These are phyloP conservation scores for Dillenia suffruticosa DNA, from an alignment of 164 flowering plant species.

Conservation along the genomic window DNA sequence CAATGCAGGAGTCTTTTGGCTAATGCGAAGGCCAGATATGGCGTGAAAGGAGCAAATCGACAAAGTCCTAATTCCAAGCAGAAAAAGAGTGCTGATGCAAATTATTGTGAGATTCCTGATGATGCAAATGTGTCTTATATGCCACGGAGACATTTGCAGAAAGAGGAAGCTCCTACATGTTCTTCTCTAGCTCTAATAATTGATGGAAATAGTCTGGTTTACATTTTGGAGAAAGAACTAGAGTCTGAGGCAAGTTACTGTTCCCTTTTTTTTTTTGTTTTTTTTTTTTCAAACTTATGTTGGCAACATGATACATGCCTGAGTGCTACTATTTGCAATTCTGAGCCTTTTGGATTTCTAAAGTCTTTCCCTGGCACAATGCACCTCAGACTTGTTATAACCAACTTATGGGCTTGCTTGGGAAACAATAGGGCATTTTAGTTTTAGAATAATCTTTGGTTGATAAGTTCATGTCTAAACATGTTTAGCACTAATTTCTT, in stretches of 20 bases:
- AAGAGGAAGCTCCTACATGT: conserved; percentile 26
- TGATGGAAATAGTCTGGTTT: conserved; percentile 91
- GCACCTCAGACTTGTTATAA: no score
- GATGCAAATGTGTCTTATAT: conserved; percentile 19
- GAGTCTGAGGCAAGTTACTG: conserved; percentile 60
- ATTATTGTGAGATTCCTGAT: conserved; percentile 35
- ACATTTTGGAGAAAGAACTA: conserved; percentile 83
- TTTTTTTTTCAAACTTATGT: neutral
- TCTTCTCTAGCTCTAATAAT: conserved; percentile 68
- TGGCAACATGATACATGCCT: conserved; percentile 1
- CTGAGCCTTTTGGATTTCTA: neutral
- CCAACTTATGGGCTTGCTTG: no score
- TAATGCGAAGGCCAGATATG: conserved; percentile 61
- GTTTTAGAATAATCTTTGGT: no score
- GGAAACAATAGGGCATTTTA: no score
- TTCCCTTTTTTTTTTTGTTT: conserved; percentile 8
- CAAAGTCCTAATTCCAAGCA: conserved; percentile 21
- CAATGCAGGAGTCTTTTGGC: conserved; percentile 68
- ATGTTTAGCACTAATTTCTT: no score
- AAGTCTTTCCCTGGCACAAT: no score
- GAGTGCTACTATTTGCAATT: neutral
- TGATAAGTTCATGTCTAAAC: no score
- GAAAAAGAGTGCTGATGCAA: conserved; percentile 28
- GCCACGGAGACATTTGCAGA: conserved; percentile 19
- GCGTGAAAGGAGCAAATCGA: conserved; percentile 34